Conservation (phyloP, 257 asterid genomes). For the Cinchona pubescens region DNA sequence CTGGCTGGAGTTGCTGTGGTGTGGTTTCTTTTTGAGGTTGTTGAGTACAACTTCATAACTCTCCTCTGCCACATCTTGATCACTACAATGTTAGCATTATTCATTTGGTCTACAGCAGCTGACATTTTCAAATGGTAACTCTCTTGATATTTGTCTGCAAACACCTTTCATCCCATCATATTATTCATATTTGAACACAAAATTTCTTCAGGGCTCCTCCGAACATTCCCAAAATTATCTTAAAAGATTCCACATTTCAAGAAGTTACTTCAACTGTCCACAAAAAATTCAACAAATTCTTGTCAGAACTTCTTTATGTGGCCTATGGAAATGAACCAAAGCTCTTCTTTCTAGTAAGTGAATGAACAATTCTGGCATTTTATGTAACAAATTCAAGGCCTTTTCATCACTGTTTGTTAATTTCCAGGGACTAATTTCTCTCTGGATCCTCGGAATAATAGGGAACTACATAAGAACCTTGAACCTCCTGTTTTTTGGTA, state of each 20-base stretch:
- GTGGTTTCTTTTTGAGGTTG: slow-evolving; percentile 62
- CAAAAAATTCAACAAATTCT: slow-evolving; percentile 29
- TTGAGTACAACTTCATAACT: slow-evolving; percentile 46
- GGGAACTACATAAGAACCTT: slow-evolving; percentile 50
- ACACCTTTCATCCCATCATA: background rate
- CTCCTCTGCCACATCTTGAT: slow-evolving; percentile 50
- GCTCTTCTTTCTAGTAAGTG: slow-evolving; percentile 44
- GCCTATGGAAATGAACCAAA: slow-evolving; percentile 53
- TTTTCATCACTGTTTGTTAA: background rate
- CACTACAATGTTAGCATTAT: slow-evolving; percentile 48
- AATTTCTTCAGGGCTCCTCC: slow-evolving; percentile 52
- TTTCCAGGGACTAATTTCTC: slow-evolving; percentile 40
- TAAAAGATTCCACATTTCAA: slow-evolving; percentile 33
- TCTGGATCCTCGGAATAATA: slow-evolving; percentile 42
- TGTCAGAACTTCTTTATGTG: slow-evolving; percentile 28
- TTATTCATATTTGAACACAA: background rate
- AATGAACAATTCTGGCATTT: background rate
- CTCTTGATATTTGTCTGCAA: no score
- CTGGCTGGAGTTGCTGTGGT: slow-evolving; percentile 43
- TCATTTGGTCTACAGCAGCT: slow-evolving; percentile 52
- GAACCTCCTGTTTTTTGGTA: slow-evolving; percentile 62
- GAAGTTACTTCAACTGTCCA: slow-evolving; percentile 32
- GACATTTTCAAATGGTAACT: slow-evolving; percentile 41
- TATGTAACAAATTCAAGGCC: background rate
- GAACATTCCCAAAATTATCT: slow-evolving; percentile 28